These are phyloP conservation scores for Ettlia oleoabundans DNA, from an alignment of 139 green algal genomes.

Conservation along the genomic window DNA sequence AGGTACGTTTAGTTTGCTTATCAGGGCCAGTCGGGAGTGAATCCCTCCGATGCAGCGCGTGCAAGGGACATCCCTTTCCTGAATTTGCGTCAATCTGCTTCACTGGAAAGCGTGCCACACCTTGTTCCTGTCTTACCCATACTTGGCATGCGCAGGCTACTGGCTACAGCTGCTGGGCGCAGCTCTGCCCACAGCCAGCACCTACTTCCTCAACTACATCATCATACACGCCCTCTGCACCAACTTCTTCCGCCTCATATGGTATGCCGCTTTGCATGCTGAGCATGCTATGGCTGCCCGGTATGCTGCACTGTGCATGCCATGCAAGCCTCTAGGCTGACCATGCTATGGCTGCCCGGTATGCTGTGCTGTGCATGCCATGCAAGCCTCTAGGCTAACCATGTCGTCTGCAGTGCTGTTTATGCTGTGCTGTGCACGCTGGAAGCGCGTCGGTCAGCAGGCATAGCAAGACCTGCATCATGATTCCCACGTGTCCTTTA, in stretches of 20 bases:
- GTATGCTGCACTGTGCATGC: neutral
- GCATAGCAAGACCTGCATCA: too few species aligned
- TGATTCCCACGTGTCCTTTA: too few species aligned
- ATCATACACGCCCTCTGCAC: conserved; percentile 18
- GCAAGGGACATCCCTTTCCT: too few species aligned
- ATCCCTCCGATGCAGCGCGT: too few species aligned
- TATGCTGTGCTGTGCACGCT: too few species aligned
- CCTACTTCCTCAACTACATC: conserved; percentile 29
- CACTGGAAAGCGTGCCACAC: too few species aligned
- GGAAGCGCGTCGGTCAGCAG: too few species aligned
- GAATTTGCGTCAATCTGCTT: too few species aligned
- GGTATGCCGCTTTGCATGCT: neutral
- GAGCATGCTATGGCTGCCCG: neutral
- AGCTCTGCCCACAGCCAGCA: neutral
- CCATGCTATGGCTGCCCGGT: neutral
- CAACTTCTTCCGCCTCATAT: conserved; percentile 29
- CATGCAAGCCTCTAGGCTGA: neutral
- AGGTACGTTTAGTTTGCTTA: neutral
- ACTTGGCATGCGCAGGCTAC: conserved; percentile 3
- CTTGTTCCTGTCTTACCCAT: too few species aligned
- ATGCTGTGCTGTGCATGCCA: neutral
- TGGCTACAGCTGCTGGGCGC: conserved; percentile 17
- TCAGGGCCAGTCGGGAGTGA: too few species aligned
- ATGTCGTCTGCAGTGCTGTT: neutral
- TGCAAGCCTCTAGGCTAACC: neutral